Evolutionary conservation across 2,329 filamentous ascomycete genomes (phyloP).

Genomic region (Colletotrichum godetiae): DNA sequence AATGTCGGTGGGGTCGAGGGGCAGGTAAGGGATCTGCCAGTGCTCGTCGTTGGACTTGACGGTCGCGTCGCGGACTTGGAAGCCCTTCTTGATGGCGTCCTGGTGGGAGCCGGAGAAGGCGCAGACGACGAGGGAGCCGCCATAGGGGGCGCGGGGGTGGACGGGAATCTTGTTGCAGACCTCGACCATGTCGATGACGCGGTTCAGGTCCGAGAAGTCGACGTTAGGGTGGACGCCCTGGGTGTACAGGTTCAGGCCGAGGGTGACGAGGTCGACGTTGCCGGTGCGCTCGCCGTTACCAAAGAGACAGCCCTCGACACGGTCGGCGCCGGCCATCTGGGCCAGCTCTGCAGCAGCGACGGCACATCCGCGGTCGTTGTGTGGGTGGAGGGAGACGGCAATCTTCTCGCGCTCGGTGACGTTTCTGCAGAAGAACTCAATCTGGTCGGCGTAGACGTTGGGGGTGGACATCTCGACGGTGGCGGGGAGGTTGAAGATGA

Average conservation of each 20-base stretch:
- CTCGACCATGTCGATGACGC: conserved; percentile 90
- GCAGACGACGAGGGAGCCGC: conserved; percentile 89
- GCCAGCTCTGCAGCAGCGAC: conserved; percentile 91
- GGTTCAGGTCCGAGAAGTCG: conserved; percentile 90
- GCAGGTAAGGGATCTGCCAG: conserved; percentile 88
- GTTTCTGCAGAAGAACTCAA: conserved; percentile 93
- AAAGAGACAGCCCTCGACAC: conserved; percentile 94
- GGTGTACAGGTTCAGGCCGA: conserved; percentile 94
- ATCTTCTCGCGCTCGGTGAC: conserved; percentile 89
- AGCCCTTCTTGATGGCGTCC: conserved; percentile 95
- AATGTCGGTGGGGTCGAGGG: conserved; percentile 92
- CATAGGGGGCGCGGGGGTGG: conserved; percentile 90
- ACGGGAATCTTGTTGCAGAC: conserved; percentile 95
- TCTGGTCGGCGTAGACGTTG: conserved; percentile 95
- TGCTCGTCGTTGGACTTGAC: conserved; percentile 70
- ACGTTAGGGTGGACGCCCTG: conserved; percentile 87
- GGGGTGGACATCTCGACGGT: conserved; percentile 96
- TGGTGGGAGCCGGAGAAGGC: conserved; percentile 94
- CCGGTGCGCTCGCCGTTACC: conserved; percentile 94
- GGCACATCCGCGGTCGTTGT: conserved; percentile 93
- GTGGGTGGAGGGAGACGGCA: conserved; percentile 89
- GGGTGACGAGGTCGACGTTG: conserved; percentile 93
- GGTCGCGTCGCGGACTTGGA: conserved; percentile 74
- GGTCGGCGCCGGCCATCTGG: conserved; percentile 95
- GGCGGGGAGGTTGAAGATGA: conserved; percentile 97